Percentiles rank a stretch among this genome's conserved stretches.
These are phyloP conservation scores for Apophysomyces sp. DNA, from an alignment of 371 early-diverging fungal species.

Conservation along the genomic window DNA sequence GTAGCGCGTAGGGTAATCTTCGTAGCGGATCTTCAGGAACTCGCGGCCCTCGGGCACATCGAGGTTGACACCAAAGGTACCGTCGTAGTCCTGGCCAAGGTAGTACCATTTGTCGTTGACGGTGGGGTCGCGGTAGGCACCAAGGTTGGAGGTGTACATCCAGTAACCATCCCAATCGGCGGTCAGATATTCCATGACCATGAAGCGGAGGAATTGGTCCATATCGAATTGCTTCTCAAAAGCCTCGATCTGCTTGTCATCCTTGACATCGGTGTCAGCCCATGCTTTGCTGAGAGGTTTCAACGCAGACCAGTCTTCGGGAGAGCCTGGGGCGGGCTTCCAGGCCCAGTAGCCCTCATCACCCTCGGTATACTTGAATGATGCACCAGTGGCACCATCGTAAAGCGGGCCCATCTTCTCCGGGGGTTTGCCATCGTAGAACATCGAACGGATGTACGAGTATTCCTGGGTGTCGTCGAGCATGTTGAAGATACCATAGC, in stretches of 20 bases:
- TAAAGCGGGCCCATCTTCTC: slow-evolving; percentile 46
- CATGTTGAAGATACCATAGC: slow-evolving; percentile 55
- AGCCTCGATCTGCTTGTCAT: slow-evolving; percentile 30
- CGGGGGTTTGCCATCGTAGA: slow-evolving; percentile 45
- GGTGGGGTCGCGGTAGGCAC: slow-evolving; percentile 40
- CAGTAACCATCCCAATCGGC: slow-evolving; percentile 52
- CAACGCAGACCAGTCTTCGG: slow-evolving; percentile 19
- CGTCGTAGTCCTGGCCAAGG: slow-evolving; percentile 58
- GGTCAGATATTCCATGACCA: slow-evolving; percentile 49
- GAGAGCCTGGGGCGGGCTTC: slow-evolving; percentile 22
- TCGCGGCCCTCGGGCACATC: slow-evolving; percentile 21
- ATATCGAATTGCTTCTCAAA: slow-evolving; percentile 27
- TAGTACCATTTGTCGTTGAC: slow-evolving; percentile 46
- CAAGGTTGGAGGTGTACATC: slow-evolving; percentile 43
- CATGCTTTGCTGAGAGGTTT: slow-evolving; percentile 25
- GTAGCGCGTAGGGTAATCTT: slow-evolving; percentile 33
- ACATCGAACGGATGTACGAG: slow-evolving; percentile 46
- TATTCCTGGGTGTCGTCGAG: slow-evolving; percentile 52
- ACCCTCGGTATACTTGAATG: slow-evolving; percentile 36
- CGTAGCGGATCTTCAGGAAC: slow-evolving; percentile 43
- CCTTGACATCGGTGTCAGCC: slow-evolving; percentile 20
- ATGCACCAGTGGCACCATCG: slow-evolving; percentile 56
- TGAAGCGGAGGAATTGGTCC: slow-evolving; percentile 42
- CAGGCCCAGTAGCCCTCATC: slow-evolving; percentile 35
- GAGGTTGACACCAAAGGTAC: slow-evolving; percentile 57